phyloP scores from a whole-genome alignment of 2,329 filamentous ascomycete species.

The Alternaria sp. region DNA sequence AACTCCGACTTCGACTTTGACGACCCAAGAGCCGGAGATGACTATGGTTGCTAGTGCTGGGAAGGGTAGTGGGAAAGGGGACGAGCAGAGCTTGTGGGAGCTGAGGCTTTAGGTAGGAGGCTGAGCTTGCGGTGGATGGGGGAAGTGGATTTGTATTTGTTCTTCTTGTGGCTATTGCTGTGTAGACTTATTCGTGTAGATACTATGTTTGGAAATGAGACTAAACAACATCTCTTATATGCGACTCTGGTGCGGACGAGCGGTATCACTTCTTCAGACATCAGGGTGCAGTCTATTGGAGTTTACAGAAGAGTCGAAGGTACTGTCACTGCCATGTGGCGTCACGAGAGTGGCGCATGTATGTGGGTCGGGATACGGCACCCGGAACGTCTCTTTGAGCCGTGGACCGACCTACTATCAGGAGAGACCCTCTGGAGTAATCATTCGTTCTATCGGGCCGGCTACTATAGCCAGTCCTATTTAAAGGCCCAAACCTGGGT shows the following conservation, averaged over 20 bases:
- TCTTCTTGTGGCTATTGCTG: neutral
- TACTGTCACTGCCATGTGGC: neutral
- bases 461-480: neutral
- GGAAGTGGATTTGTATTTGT: neutral
- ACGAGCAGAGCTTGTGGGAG: neutral
- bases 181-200: neutral
- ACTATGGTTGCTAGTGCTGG: neutral
- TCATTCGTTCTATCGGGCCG: neutral
- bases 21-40: neutral
- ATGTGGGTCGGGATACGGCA: neutral
- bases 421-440: neutral
- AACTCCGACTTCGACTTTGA: neutral
- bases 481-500: neutral
- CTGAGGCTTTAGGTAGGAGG: neutral
- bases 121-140: neutral
- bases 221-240: neutral
- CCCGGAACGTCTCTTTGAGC: neutral
- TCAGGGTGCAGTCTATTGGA: neutral
- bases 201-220: neutral
- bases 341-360: neutral
- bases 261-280: accelerated
- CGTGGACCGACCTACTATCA: too few species aligned
- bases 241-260: neutral
- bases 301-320: neutral
- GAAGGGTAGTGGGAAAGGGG: accelerated